Conservation (phyloP, 805 yeast species). For the Candida boidinii region DNA sequence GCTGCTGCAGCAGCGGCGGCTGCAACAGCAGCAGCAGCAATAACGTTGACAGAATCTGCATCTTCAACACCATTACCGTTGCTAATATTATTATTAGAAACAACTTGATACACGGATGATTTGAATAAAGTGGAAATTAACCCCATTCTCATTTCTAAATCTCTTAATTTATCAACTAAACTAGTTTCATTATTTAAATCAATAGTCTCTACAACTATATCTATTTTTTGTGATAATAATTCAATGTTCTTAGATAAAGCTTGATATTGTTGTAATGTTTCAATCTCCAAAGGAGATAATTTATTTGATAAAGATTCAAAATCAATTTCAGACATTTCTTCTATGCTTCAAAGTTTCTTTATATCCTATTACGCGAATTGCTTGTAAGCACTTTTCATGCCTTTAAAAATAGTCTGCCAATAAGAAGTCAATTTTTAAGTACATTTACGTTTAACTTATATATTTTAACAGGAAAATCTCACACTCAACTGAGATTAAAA, state of each 20-base stretch:
- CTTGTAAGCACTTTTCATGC: too few species aligned
- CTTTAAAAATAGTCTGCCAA: too few species aligned
- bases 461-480: too few species aligned
- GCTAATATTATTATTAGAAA: too few species aligned
- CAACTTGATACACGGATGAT: constrained; percentile 21
- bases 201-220: constrained; percentile 12
- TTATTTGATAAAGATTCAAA: constrained; percentile 19
- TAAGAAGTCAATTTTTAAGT: too few species aligned
- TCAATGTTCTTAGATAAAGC: constrained; percentile 24
- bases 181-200: constrained; percentile 7
- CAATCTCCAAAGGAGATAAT: constrained; percentile 25
- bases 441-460: too few species aligned
- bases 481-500: too few species aligned
- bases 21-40: neutral
- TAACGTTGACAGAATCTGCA: constrained; percentile 1
- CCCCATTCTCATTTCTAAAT: constrained; percentile 17
- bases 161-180: constrained; percentile 12
- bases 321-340: constrained; percentile 10
- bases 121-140: constrained; percentile 23
- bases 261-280: constrained; percentile 31
- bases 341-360: too few species aligned
- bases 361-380: too few species aligned
- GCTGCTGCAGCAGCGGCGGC: neutral
- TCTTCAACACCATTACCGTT: constrained; percentile 6
- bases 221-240: constrained; percentile 15